Evolutionary conservation across 192 early-diverging fungal genomes (phyloP).

Genomic region (Backusella psychrophila): DNA sequence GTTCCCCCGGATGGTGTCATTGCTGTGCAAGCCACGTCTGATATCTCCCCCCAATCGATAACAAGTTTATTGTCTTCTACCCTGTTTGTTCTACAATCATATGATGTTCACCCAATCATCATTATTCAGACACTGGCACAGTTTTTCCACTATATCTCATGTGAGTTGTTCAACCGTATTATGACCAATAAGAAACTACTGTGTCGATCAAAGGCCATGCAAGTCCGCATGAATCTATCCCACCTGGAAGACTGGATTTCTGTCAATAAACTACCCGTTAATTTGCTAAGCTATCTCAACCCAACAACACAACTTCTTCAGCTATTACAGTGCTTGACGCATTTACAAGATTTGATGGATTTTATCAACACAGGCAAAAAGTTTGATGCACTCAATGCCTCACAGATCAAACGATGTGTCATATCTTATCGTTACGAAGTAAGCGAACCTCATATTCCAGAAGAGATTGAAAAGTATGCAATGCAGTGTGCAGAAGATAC

Average conservation of each 20-base stretch:
- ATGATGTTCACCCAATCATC: conserved; percentile 76
- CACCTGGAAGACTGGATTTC: conserved; percentile 86
- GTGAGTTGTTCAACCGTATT: conserved; percentile 86
- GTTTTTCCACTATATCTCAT: conserved; percentile 75
- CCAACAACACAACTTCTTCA: conserved; percentile 83
- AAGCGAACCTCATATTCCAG: conserved; percentile 68
- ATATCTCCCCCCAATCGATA: conserved; percentile 69
- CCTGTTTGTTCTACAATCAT: conserved; percentile 65
- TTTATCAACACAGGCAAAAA: conserved; percentile 74
- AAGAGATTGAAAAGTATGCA: conserved; percentile 79
- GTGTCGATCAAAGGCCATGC: conserved; percentile 78
- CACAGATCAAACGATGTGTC: conserved; percentile 74
- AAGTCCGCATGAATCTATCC: conserved; percentile 81
- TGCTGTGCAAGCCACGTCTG: neutral
- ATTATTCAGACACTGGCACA: conserved; percentile 71
- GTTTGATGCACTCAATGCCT: conserved; percentile 62
- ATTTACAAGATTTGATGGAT: conserved; percentile 66
- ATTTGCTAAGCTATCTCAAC: conserved; percentile 48
- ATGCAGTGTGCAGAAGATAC: conserved; percentile 72
- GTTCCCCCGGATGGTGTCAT: neutral
- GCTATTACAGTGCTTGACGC: conserved; percentile 76
- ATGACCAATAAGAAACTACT: conserved; percentile 72
- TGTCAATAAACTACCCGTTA: conserved; percentile 42
- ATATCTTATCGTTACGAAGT: conserved; percentile 87
- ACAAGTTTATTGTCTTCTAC: conserved; percentile 70